Evolutionary conservation across 148 eudicot genomes (phyloP), one percentile per base, ranked within the genome.

Genomic region (Pouteria glomerata): DNA sequence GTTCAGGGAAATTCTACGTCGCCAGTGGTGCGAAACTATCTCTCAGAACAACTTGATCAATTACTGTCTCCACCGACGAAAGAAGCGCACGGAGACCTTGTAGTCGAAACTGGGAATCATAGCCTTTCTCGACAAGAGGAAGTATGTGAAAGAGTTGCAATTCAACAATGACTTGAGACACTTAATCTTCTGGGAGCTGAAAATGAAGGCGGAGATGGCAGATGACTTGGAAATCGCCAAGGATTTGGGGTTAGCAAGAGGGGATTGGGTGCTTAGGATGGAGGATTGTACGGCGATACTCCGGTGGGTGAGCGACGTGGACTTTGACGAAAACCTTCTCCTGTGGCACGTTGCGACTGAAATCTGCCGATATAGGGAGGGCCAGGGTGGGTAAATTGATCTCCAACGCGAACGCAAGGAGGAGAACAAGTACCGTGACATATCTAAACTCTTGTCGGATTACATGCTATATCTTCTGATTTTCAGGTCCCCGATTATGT

Each of bases 301-400:
- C 6, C 50, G 6, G 24, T 84, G 68, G 72, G 66, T 75, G 26
- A 23, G 8, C 18, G 78, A 77, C 0, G 72, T 74, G 0, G 81
- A 83, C 21, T 86, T 71, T 55, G 89, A 83, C 18, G 79, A 86
- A 48, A 74, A 76, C 74, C 71, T 86, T 55, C 66, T 83, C 0
- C 15, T 83, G 6, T 86, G 89, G 86, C 89, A 86, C 76, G 69
- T 86, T 8, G 86, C 86, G 1, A 83, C 89, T 0, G 89, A 86
- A 48, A 64, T 86, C 37, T 80, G 79, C 69, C 72, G 53, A 33
- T 13, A 44, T 14, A 26, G 53, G 12, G 21, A 6, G n/a, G n/a
- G n/a, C n/a, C n/a, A n/a, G n/a, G n/a, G n/a, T n/a, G n/a, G n/a
- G n/a, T n/a, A n/a, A n/a, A n/a, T n/a, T n/a, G n/a, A n/a, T n/a